Evolutionary conservation across 2,329 filamentous ascomycete genomes (phyloP).

Genomic region (Penicillium vulpinum): DNA sequence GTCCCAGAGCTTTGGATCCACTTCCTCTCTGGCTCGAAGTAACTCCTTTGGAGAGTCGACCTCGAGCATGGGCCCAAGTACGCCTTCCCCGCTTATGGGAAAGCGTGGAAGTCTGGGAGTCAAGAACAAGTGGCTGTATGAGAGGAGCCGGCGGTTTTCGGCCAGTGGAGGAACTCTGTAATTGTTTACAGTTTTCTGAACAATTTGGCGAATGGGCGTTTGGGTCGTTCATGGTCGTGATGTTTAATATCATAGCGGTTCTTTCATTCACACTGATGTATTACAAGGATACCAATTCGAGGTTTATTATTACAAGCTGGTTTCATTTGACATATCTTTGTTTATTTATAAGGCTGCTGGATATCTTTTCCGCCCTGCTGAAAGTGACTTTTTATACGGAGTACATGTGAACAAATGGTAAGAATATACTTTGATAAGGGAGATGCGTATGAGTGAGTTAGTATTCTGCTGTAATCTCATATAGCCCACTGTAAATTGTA

Average conservation of each 20-base stretch:
- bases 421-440: neutral
- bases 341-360: neutral
- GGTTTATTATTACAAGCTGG: neutral
- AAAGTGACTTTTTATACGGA: neutral
- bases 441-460: neutral
- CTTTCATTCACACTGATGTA: conserved; percentile 14
- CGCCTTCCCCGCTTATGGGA: conserved; percentile 65
- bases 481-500: neutral
- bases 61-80: conserved; percentile 49
- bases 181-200: conserved; percentile 14
- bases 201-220: conserved; percentile 11
- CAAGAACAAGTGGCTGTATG: conserved; percentile 95
- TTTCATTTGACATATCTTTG: neutral
- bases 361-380: neutral
- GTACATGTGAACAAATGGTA: neutral
- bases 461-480: neutral
- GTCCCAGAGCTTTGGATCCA: too few relatives aligned
- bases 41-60: conserved; percentile 46
- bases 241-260: conserved; percentile 20
- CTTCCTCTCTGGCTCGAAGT: conserved; percentile 45
- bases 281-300: conserved; percentile 8
- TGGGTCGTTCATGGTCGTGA: conserved; percentile 17
- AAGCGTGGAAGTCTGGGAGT: conserved; percentile 74
- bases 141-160: conserved; percentile 61
- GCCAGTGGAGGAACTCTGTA: conserved; percentile 40